phyloP scores from a whole-genome alignment of 306 rosid species.

The Castanopsis chinensis region DNA sequence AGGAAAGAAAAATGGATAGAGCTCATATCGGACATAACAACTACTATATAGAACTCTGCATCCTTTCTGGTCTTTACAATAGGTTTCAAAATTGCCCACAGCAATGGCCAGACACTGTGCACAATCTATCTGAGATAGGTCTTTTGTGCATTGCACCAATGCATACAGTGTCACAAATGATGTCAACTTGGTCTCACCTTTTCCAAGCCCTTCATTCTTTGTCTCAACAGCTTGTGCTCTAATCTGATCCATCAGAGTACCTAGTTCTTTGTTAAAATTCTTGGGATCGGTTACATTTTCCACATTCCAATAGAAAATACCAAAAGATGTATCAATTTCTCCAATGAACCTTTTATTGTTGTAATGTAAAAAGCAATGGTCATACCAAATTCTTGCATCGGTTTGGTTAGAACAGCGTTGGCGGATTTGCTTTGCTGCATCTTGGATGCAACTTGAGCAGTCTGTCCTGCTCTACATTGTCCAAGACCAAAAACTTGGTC shows the following conservation, averaged over 20 bases:
- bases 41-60: slow-evolving; percentile 63
- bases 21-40: slow-evolving; percentile 65
- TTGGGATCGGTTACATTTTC: too few relatives aligned
- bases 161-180: slow-evolving; percentile 55
- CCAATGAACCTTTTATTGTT: slow-evolving; percentile 41
- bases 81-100: slow-evolving; percentile 34
- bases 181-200: slow-evolving; percentile 43
- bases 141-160: slow-evolving; percentile 64
- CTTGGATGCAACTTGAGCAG: slow-evolving; percentile 54
- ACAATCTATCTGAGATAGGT: slow-evolving; percentile 39
- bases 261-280: slow-evolving; percentile 42
- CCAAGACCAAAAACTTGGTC: slow-evolving; percentile 56
- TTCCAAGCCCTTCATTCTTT: slow-evolving; percentile 47
- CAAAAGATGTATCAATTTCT: slow-evolving; percentile 54
- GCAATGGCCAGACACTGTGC: slow-evolving; percentile 67
- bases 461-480: slow-evolving; percentile 58
- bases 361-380: slow-evolving; percentile 60
- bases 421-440: slow-evolving; percentile 50
- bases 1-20: slow-evolving; percentile 68
- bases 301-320: slow-evolving; percentile 9
- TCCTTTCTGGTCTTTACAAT: slow-evolving; percentile 44
- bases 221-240: slow-evolving; percentile 38
- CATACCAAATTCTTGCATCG: slow-evolving; percentile 65
- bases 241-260: slow-evolving; percentile 33
- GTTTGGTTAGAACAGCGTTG: slow-evolving; percentile 45